phyloP scores from a whole-genome alignment of 1,139 yeast species.

The Scheffersomyces cryptocercus region DNA sequence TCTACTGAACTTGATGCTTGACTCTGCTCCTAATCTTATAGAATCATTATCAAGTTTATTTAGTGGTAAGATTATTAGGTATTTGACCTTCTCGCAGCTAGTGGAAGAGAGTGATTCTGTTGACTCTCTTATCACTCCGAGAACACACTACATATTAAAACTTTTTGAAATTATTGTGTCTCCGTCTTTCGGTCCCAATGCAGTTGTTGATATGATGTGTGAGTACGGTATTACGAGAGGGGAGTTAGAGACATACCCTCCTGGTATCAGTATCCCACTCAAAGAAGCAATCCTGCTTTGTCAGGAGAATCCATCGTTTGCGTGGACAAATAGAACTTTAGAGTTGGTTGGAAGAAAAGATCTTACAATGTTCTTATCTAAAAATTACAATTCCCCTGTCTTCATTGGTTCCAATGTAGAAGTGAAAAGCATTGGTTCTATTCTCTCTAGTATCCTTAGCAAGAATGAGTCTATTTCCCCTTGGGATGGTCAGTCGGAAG shows the following conservation, averaged over 20 bases:
- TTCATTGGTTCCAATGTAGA: constrained; percentile 11
- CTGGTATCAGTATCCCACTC: constrained; percentile 68
- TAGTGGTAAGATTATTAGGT: constrained; percentile 46
- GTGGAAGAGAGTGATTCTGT: constrained; percentile 63
- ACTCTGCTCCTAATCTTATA: constrained; percentile 56
- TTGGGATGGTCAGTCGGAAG: constrained; percentile 70
- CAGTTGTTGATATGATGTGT: constrained; percentile 60
- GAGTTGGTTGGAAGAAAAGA: constrained; percentile 71
- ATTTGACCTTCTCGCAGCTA: constrained; percentile 66
- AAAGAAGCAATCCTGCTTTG: constrained; percentile 59
- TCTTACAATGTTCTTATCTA: constrained; percentile 37
- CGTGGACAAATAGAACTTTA: constrained; percentile 52
- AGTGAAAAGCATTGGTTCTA: constrained; percentile 48
- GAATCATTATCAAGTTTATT: constrained; percentile 57
- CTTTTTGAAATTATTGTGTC: constrained; percentile 66
- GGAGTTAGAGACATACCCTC: constrained; percentile 70
- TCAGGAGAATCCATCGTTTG: constrained; percentile 55
- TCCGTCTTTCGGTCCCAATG: constrained; percentile 48
- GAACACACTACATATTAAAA: constrained; percentile 58
- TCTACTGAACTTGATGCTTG: constrained; percentile 44
- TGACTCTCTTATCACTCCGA: constrained; percentile 64
- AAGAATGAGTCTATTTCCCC: constrained; percentile 49
- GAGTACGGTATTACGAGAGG: constrained; percentile 51
- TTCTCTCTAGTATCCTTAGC: constrained; percentile 49
- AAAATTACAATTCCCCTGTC: constrained; percentile 8